Evolutionary conservation across 1,284 basidiomycete genomes (phyloP), one percentile per base, ranked within the genome.

Genomic region (Trametes pubescens): DNA sequence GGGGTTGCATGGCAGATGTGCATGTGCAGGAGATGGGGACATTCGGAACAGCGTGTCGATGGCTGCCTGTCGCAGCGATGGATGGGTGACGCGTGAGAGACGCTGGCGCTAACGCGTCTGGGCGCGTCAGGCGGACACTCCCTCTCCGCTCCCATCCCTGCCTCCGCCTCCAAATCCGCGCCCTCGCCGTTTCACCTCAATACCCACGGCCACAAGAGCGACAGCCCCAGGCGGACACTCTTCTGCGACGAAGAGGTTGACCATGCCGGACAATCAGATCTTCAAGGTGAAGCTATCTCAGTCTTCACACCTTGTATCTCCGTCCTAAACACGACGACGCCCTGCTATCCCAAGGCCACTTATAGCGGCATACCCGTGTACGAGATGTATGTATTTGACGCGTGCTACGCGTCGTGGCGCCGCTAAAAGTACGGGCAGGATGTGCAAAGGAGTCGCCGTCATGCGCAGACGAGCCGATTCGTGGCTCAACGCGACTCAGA

Each of bases 401-500:
- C 77, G 75, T 69, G 70, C 72, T 65, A 76, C 71, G 75, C 77
- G 75, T 73, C 21, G 29, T 46, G 21, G 6, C 24, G 34, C 40
- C 69, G 67, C 72, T 79, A 67, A 77, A 59, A 70, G 77, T 78
- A 74, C 77, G 76, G 72, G 65, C 70, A 94, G 92, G 92, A 93
- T 96, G 87, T 95, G 92, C 80, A 95, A 96, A 77, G 90, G 90
- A 63, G 92, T 98, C 73, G 97, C 98, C 57, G 96, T 99, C 69
- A 99, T 99, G 98, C 89, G 97, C 58, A 86, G 98, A 69, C 90
- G 96, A 72, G 86, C 93, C 47, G 98, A 99, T 80, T 93, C 92
- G 53, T 99, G 98, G 94, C 84, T 98, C 64, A 99, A 99, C 84
- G 98, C 98, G 76, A 99, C 98, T 0, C 98, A 99, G 79, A 98